Percentiles rank a stretch among this genome's conserved stretches.
These are phyloP conservation scores for Phytopythium litorale DNA, from an alignment of 352 stramenopile genomes.

Conservation along the genomic window DNA sequence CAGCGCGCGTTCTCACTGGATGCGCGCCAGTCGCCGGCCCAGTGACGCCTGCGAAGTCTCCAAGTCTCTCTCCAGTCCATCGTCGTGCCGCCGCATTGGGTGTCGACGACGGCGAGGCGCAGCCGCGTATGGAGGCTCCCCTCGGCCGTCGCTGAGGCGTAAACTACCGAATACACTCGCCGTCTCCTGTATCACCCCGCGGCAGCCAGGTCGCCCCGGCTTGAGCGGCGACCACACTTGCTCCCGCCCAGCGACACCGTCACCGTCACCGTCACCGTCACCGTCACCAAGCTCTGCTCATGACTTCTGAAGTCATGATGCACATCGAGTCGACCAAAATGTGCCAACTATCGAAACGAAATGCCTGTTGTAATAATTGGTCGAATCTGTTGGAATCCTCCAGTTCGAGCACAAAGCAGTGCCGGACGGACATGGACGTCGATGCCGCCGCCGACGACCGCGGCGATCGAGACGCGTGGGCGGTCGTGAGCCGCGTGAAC, in stretches of 20 bases:
- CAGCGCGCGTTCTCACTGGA: slow-evolving; percentile 10
- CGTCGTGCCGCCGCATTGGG: neutral
- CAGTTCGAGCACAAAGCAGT: no score
- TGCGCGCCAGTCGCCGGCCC: neutral
- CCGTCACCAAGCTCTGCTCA: no score
- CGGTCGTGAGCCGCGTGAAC: slow-evolving; percentile 37
- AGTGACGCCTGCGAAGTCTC: neutral
- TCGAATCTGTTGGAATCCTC: neutral
- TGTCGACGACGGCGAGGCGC: neutral
- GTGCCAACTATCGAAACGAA: no score
- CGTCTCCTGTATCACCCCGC: neutral
- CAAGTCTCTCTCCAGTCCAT: neutral
- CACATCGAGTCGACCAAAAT: no score
- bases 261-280: no score
- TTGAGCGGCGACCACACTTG: no score
- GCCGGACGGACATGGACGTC: slow-evolving; percentile 2
- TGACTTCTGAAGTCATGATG: no score
- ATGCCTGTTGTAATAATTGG: neutral
- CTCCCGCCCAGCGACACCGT: no score
- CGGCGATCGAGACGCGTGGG: slow-evolving; percentile 4
- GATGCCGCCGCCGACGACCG: slow-evolving; percentile 4
- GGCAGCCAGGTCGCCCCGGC: neutral
- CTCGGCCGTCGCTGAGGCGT: neutral
- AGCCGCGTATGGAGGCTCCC: neutral
- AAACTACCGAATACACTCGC: slow-evolving; percentile 1